Conservation (phyloP, 257 asterid species). For the Linaria vulgaris region DNA sequence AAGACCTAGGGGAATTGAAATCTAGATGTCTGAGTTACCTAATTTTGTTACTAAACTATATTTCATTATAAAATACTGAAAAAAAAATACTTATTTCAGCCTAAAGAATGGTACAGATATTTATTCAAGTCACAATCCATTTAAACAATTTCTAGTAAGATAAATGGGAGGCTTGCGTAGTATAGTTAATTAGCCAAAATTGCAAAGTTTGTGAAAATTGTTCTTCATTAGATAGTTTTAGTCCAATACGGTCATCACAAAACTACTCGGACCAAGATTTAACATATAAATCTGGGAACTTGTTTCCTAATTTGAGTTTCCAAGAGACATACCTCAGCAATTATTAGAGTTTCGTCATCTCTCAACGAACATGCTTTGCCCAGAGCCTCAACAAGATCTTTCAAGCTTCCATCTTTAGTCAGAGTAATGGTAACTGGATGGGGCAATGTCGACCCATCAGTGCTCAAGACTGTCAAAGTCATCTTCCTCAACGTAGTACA, state of each 20-base stretch:
- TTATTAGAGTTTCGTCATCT: slow-evolving; percentile 52
- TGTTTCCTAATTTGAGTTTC: slow-evolving; percentile 10
- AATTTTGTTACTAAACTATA: no score
- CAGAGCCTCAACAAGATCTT: slow-evolving; percentile 57
- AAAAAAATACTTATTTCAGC: not conserved
- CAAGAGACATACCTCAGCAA: slow-evolving; percentile 57
- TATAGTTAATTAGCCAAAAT: not conserved
- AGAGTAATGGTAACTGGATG: slow-evolving; percentile 48
- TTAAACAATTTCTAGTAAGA: not conserved
- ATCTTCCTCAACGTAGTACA: slow-evolving; percentile 46
- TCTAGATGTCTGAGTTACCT: slow-evolving; percentile 1
- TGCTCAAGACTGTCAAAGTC: slow-evolving; percentile 58
- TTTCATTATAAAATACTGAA: no score
- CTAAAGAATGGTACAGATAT: not conserved
- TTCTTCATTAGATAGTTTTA: no score
- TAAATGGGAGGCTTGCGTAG: slow-evolving; percentile 3
- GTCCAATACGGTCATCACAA: no score
- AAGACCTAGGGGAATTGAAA: not conserved
- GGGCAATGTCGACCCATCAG: slow-evolving; percentile 45
- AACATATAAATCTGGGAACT: not conserved
- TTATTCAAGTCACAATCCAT: not conserved
- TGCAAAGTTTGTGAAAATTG: slow-evolving; percentile 3
- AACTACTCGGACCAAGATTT: no score
- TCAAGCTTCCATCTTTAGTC: slow-evolving; percentile 49
- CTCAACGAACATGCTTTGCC: slow-evolving; percentile 46